Conservation (phyloP, 2,329 filamentous ascomycete genomes). For the Tolypocladium inflatum region DNA sequence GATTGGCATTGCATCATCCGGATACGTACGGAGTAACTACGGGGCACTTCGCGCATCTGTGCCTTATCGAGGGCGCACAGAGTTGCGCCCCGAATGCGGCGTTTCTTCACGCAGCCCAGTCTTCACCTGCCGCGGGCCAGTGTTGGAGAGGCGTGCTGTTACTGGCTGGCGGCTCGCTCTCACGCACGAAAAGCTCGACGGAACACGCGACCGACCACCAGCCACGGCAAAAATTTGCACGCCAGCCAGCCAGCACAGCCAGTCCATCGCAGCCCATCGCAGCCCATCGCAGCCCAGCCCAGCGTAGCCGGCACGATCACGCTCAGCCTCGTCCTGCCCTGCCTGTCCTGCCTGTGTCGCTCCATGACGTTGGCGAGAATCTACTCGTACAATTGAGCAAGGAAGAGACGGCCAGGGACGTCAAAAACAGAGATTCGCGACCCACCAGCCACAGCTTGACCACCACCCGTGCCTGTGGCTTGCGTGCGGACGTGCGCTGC, state of each 20-base stretch:
- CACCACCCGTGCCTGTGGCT: not conserved
- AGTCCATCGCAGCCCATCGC: not conserved
- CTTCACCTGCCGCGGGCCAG: too few relatives aligned
- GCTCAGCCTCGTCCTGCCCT: not conserved
- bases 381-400: not conserved
- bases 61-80: not conserved
- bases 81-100: not conserved
- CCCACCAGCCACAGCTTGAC: not conserved
- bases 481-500: not conserved
- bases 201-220: conserved; percentile 6
- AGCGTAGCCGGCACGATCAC: not conserved
- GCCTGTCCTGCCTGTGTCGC: not conserved
- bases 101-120: not conserved
- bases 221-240: conserved; percentile 5
- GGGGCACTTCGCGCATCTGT: too few relatives aligned
- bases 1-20: not conserved
- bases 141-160: not conserved
- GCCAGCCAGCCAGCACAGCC: not conserved
- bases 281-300: too few relatives aligned
- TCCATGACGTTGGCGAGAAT: not conserved
- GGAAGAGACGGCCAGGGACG: not conserved
- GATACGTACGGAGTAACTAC: not conserved
- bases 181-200: not conserved
- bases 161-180: not conserved
- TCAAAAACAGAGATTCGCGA: not conserved